Percentiles rank a stretch among this genome's conserved stretches.
Evolutionary conservation across 2,329 filamentous ascomycete species (phyloP).

Genomic region (Penicillium nordicum): DNA sequence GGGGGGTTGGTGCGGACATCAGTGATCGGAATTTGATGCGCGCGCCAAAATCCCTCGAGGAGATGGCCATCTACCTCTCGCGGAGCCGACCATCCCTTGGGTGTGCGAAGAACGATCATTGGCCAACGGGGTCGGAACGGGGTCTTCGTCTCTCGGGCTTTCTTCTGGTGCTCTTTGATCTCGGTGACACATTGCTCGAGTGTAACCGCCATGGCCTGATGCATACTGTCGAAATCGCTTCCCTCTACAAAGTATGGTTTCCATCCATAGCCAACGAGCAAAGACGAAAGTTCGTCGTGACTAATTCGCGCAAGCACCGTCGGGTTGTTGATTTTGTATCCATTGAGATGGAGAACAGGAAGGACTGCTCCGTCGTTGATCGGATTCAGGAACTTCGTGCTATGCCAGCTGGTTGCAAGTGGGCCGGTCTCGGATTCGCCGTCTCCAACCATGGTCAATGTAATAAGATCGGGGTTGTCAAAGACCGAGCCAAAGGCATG

Average conservation of each 20-base stretch:
- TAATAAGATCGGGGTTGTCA: conserved; percentile 70
- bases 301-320: conserved; percentile 70
- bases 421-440: conserved; percentile 80
- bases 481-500: conserved; percentile 76
- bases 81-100: conserved; percentile 77
- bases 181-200: conserved; percentile 69
- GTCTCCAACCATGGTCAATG: conserved; percentile 74
- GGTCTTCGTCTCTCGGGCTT: conserved; percentile 67
- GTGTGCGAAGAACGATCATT: conserved; percentile 72
- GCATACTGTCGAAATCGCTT: conserved; percentile 69
- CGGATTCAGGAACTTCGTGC: conserved; percentile 77
- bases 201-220: conserved; percentile 76
- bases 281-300: conserved; percentile 66
- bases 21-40: conserved; percentile 74
- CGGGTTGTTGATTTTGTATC: conserved; percentile 82
- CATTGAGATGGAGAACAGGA: conserved; percentile 74
- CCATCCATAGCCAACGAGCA: conserved; percentile 75
- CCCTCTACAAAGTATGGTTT: conserved; percentile 78
- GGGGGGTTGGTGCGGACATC: conserved; percentile 63
- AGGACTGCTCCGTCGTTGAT: conserved; percentile 74
- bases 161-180: conserved; percentile 66
- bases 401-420: conserved; percentile 75
- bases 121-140: conserved; percentile 71
- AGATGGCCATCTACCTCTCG: conserved; percentile 67
- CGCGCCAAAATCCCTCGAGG: conserved; percentile 73